Conservation (phyloP, 768 basidiomycete genomes). For the Tylopilus felleus region DNA sequence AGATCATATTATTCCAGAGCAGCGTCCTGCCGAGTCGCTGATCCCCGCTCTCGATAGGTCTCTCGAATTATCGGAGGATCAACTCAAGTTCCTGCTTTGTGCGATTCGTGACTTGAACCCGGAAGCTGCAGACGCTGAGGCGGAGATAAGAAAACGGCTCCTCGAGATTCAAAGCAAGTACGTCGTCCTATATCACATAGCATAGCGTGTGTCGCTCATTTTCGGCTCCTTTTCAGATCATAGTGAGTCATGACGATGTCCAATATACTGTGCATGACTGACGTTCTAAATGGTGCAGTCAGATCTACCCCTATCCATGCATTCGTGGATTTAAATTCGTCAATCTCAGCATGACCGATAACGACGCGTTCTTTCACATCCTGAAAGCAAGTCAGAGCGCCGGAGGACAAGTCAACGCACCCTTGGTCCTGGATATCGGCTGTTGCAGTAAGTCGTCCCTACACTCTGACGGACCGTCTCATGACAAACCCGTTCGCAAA, state of each 20-base stretch:
- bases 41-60: background rate
- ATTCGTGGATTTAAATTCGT: background rate
- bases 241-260: background rate
- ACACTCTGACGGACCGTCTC: too few relatives aligned
- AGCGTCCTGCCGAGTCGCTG: background rate
- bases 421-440: background rate
- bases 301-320: background rate
- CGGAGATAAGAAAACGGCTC: background rate
- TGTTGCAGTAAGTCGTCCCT: slow-evolving; percentile 3
- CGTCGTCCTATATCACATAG: too few relatives aligned
- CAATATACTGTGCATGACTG: background rate
- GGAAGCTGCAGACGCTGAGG: background rate
- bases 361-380: background rate
- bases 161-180: too few relatives aligned
- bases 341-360: background rate
- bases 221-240: background rate
- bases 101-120: background rate
- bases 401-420: background rate
- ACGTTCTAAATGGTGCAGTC: background rate
- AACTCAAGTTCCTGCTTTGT: background rate
- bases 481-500: background rate
- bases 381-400: background rate
- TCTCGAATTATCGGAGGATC: background rate
- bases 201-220: background rate
- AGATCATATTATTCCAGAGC: slow-evolving; percentile 4